A percentile compares a stretch with the other conserved stretches of the same genome.
phyloP scores from a whole-genome alignment of 1,139 yeast species.

The Yamadazyma jaroonii region DNA sequence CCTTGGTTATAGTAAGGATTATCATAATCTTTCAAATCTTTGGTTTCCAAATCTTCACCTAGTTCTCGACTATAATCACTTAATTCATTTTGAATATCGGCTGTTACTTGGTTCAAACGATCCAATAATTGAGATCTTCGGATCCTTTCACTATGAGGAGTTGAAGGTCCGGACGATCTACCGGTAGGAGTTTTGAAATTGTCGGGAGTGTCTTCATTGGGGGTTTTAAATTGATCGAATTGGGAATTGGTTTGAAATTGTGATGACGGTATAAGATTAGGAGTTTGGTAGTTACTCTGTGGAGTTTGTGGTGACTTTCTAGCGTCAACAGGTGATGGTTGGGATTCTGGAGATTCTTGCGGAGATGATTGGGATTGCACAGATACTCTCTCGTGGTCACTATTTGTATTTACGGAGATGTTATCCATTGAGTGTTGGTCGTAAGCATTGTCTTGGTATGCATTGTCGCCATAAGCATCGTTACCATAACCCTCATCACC shows the following conservation, averaged over 20 bases:
- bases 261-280: conserved; percentile 10
- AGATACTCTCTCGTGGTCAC: no score
- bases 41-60: no score
- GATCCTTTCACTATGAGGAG: conserved; percentile 18
- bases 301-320: conserved; percentile 11
- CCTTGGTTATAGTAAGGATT: conserved; percentile 9
- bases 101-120: conserved; percentile 38
- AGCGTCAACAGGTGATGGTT: neutral
- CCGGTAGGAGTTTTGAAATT: conserved; percentile 8
- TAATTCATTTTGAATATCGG: conserved; percentile 37
- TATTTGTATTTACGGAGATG: no score
- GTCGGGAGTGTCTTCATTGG: conserved; percentile 1
- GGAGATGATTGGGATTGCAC: no score
- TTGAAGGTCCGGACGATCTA: conserved; percentile 6
- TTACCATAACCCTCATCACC: no score
- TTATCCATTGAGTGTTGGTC: no score
- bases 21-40: conserved; percentile 20
- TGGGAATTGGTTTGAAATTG: conserved; percentile 2
- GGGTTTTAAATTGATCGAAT: neutral
- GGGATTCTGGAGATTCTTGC: neutral
- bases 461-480: no score
- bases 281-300: conserved; percentile 13
- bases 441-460: no score
- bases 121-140: conserved; percentile 41
- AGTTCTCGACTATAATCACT: no score